A percentile compares a stretch with the other conserved stretches of the same genome.
phyloP scores from a whole-genome alignment of 495 filamentous ascomycete genomes.

The Massariosphaeria phaeospora region DNA sequence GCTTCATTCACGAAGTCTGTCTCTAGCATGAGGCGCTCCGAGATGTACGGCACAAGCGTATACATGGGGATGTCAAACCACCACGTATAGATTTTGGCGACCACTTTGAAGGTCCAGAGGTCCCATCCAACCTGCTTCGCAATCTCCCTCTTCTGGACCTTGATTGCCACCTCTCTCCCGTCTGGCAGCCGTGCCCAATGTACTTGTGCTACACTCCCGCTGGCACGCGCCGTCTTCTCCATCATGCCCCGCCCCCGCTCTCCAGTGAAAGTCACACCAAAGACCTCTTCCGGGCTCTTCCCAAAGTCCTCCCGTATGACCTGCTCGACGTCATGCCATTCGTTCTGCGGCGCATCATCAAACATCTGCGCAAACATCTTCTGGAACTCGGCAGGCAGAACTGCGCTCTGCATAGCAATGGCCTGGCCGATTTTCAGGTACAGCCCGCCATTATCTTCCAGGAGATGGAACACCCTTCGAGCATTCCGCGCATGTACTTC shows the following conservation, averaged over 20 bases:
- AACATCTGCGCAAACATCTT: slow-evolving; percentile 95
- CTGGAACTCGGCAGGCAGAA: slow-evolving; percentile 89
- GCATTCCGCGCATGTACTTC: slow-evolving; percentile 78
- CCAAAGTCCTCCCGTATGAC: slow-evolving; percentile 85
- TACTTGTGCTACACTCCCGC: slow-evolving; percentile 90
- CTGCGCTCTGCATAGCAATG: slow-evolving; percentile 94
- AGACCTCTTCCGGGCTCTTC: slow-evolving; percentile 75
- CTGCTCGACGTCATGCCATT: slow-evolving; percentile 80
- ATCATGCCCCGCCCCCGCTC: slow-evolving; percentile 68
- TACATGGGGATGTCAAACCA: slow-evolving; percentile 88
- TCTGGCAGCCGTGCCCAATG: slow-evolving; percentile 85
- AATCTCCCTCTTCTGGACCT: slow-evolving; percentile 96
- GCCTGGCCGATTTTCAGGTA: slow-evolving; percentile 98
- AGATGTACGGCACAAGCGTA: slow-evolving; percentile 80
- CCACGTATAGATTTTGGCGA: slow-evolving; percentile 68
- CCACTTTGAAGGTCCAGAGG: slow-evolving; percentile 89
- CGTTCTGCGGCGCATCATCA: slow-evolving; percentile 93
- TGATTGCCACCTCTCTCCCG: slow-evolving; percentile 86
- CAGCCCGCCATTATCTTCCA: slow-evolving; percentile 81
- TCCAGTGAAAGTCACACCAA: slow-evolving; percentile 73
- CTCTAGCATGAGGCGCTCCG: slow-evolving; percentile 78
- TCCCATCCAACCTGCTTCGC: slow-evolving; percentile 85
- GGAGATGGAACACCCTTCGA: slow-evolving; percentile 69
- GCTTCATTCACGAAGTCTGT: slow-evolving; percentile 94
- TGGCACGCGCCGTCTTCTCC: slow-evolving; percentile 81